Percentiles rank a stretch among this genome's conserved stretches.
These are phyloP conservation scores for Solanum commersonii DNA, from an alignment of 257 asterid genomes.

Conservation along the genomic window DNA sequence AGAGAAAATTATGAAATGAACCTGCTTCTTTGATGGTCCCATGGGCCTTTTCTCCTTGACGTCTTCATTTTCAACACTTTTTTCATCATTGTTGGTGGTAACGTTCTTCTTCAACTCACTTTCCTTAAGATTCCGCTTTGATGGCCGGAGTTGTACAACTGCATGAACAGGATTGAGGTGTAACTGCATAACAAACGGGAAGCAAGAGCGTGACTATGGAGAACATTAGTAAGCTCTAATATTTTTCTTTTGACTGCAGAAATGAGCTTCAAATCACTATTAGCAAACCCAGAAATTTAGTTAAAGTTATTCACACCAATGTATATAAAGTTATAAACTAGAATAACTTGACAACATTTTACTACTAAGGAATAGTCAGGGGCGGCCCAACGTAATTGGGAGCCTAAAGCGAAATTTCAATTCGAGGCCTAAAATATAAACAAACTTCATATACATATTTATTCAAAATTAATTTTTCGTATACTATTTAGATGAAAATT, in stretches of 20 bases:
- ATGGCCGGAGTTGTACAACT: slow-evolving; percentile 82
- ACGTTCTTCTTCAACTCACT: slow-evolving; percentile 27
- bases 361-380: not conserved
- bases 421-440: too few relatives aligned
- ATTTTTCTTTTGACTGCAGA: not conserved
- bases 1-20: slow-evolving; percentile 1
- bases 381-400: too few relatives aligned
- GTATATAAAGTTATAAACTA: not conserved
- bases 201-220: not conserved
- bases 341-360: not conserved
- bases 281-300: not conserved
- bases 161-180: slow-evolving; percentile 78
- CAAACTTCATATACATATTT: too few relatives aligned
- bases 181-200: slow-evolving; percentile 48
- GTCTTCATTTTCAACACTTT: slow-evolving; percentile 23
- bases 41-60: slow-evolving; percentile 27
- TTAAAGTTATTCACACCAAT: not conserved
- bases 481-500: too few relatives aligned
- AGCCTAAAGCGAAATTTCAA: too few relatives aligned
- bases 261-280: not conserved
- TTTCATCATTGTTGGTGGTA: slow-evolving; percentile 20
- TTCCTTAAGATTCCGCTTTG: slow-evolving; percentile 36
- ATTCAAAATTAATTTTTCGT: too few relatives aligned
- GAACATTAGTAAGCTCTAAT: not conserved
- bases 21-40: slow-evolving; percentile 49